Evolutionary conservation across 441 rosid genomes (phyloP).

Genomic region (Populus hybrid): DNA sequence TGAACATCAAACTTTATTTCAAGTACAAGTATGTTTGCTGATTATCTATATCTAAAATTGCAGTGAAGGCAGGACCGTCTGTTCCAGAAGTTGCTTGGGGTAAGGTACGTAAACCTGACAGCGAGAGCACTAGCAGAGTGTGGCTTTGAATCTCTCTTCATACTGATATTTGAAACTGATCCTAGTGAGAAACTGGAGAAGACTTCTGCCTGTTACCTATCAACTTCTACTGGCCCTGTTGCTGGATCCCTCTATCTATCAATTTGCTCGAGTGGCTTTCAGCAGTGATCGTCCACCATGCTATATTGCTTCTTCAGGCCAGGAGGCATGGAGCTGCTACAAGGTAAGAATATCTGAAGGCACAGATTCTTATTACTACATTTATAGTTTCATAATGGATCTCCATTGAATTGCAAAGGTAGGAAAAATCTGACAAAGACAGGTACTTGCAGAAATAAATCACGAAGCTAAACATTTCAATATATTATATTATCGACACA

Average conservation of each 20-base stretch:
- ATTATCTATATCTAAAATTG: constrained; percentile 1
- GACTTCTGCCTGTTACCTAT: constrained; percentile 75
- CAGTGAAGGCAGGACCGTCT: constrained; percentile 67
- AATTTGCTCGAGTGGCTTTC: constrained; percentile 47
- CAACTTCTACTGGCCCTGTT: constrained; percentile 80
- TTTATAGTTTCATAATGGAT: background rate
- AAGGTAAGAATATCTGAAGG: background rate
- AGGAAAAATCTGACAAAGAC: background rate
- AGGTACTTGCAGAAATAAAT: background rate
- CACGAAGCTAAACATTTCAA: background rate
- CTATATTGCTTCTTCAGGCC: constrained; percentile 70
- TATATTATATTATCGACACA: too few species aligned
- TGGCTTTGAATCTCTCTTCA: constrained; percentile 79
- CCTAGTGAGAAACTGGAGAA: constrained; percentile 67
- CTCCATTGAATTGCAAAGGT: background rate
- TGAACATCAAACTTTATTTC: background rate
- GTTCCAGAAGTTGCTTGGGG: constrained; percentile 83
- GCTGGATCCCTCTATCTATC: constrained; percentile 80
- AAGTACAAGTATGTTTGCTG: background rate
- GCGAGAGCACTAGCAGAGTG: constrained; percentile 73
- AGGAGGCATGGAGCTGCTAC: constrained; percentile 48
- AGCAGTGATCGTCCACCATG: constrained; percentile 78
- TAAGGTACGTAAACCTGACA: constrained; percentile 61
- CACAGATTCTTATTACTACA: background rate
- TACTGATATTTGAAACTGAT: constrained; percentile 52